These are phyloP conservation scores for Acanthamoeba polyphaga DNA, from an alignment of 208 protist genomes.

Conservation along the genomic window DNA sequence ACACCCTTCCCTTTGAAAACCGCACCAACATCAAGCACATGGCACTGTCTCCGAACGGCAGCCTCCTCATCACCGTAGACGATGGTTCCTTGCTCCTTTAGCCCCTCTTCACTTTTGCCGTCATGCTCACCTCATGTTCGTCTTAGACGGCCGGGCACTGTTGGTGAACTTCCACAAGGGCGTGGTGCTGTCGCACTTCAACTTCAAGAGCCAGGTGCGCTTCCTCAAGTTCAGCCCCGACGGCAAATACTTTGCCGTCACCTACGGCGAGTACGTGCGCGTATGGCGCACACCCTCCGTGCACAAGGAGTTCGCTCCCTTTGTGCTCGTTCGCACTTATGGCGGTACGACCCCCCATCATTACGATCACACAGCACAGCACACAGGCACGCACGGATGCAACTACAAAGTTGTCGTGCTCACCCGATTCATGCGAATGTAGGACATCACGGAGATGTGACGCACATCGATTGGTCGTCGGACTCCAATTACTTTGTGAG, in stretches of 20 bases:
- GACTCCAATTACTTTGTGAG: constrained; percentile 87
- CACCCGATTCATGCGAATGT: background rate
- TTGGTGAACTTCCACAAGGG: constrained; percentile 87
- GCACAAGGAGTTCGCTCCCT: constrained; percentile 86
- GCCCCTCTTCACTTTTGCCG: background rate
- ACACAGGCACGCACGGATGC: too few relatives aligned
- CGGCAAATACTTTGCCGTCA: constrained; percentile 82
- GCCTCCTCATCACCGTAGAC: constrained; percentile 83
- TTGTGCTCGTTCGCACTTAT: constrained; percentile 86
- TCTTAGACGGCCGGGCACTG: constrained; percentile 85
- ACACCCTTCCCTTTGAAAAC: constrained; percentile 85
- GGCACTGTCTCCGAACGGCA: constrained; percentile 84
- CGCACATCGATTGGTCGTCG: constrained; percentile 86
- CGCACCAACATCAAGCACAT: constrained; percentile 85
- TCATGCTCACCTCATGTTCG: background rate
- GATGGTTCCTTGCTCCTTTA: constrained; percentile 62
- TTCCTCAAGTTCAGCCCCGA: constrained; percentile 86
- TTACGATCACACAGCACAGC: background rate
- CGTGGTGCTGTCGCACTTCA: constrained; percentile 88
- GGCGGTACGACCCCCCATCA: background rate
- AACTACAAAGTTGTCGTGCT: background rate
- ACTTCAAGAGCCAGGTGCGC: constrained; percentile 86
- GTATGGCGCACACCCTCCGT: constrained; percentile 86
- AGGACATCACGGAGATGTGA: constrained; percentile 88
- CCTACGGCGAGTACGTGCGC: constrained; percentile 77